These are phyloP conservation scores for Claviceps capensis DNA, from an alignment of 2,329 filamentous ascomycete species.

Conservation along the genomic window DNA sequence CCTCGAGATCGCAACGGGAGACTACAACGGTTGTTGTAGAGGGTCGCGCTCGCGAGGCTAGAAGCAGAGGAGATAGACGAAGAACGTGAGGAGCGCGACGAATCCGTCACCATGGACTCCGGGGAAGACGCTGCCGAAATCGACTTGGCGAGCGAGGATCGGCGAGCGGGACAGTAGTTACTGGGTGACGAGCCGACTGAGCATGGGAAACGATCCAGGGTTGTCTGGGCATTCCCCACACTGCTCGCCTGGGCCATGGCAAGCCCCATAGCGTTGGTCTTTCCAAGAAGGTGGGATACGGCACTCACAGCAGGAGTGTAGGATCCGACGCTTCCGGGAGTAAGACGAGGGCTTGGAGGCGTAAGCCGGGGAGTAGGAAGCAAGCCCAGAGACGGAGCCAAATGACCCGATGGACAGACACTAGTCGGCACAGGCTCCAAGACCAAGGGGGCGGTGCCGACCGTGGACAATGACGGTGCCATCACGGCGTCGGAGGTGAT, in stretches of 20 bases:
- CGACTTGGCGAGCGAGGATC: constrained; percentile 49
- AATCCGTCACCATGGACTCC: constrained; percentile 54
- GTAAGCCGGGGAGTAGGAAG: constrained; percentile 46
- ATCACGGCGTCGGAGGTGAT: constrained; percentile 25
- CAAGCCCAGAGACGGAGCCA: constrained; percentile 37
- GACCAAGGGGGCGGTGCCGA: constrained; percentile 25
- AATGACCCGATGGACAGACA: constrained; percentile 29
- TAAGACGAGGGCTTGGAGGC: constrained; percentile 46
- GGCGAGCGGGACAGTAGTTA: constrained; percentile 34
- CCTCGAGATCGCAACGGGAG: constrained; percentile 50
- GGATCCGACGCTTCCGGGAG: constrained; percentile 37
- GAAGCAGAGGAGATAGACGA: constrained; percentile 52
- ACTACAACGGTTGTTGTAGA: constrained; percentile 25
- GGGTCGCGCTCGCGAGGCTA: constrained; percentile 45
- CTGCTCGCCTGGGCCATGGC: constrained; percentile 43
- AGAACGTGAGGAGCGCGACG: constrained; percentile 46
- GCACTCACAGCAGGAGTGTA: constrained; percentile 47
- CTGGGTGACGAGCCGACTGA: constrained; percentile 38
- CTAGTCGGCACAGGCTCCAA: constrained; percentile 35
- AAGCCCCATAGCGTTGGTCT: constrained; percentile 43
- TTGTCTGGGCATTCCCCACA: constrained; percentile 29
- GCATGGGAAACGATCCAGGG: constrained; percentile 37
- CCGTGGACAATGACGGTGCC: constrained; percentile 26
- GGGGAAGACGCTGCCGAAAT: constrained; percentile 50
- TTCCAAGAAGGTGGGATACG: constrained; percentile 34